Conservation (phyloP, 2,329 filamentous ascomycete genomes). For the Aspergillaceae sp. region DNA sequence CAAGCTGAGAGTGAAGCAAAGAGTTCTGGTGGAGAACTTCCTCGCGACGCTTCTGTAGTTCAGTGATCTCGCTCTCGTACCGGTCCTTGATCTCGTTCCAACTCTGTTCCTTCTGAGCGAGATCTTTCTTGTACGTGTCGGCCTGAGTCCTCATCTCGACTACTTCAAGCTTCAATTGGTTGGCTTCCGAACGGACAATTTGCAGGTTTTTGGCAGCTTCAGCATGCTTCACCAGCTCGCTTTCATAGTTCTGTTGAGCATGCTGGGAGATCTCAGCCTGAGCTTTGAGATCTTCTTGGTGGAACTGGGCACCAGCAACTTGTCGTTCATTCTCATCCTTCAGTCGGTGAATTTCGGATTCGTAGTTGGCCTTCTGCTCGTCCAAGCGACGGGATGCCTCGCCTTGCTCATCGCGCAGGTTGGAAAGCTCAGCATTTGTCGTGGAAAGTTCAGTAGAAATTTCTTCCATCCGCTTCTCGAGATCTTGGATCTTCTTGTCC, state of each 20-base stretch:
- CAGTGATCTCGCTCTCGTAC: conserved; percentile 73
- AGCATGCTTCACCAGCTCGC: conserved; percentile 87
- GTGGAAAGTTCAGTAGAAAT: conserved; percentile 71
- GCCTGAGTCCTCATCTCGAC: conserved; percentile 69
- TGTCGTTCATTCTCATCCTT: conserved; percentile 78
- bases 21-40: conserved; percentile 85
- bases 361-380: conserved; percentile 71
- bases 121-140: conserved; percentile 70
- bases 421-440: conserved; percentile 73
- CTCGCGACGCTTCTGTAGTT: conserved; percentile 69
- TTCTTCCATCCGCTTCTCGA: conserved; percentile 76
- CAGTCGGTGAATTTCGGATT: conserved; percentile 69
- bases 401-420: conserved; percentile 69
- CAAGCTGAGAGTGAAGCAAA: conserved; percentile 79
- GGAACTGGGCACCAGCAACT: conserved; percentile 68
- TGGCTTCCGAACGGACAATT: conserved; percentile 67
- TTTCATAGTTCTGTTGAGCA: conserved; percentile 91
- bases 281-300: conserved; percentile 83
- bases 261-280: conserved; percentile 90
- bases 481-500: conserved; percentile 67
- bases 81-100: conserved; percentile 76
- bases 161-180: conserved; percentile 70
- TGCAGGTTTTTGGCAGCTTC: conserved; percentile 86
- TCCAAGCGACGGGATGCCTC: conserved; percentile 63
- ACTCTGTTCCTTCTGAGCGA: conserved; percentile 73